phyloP scores from a whole-genome alignment of 768 basidiomycete genomes.

The Xanthoconium purpureum region DNA sequence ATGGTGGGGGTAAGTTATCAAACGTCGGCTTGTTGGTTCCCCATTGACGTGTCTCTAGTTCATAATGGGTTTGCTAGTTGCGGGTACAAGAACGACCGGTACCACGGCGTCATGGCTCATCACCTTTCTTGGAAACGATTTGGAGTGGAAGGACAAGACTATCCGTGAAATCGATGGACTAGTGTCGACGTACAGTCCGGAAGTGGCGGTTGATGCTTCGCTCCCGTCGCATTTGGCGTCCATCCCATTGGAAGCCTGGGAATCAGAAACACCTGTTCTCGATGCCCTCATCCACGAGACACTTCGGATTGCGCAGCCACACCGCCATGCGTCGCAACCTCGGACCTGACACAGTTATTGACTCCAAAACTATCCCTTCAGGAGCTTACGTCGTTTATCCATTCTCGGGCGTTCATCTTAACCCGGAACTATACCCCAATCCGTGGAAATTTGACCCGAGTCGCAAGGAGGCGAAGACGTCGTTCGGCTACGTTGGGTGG shows the following conservation, averaged over 20 bases:
- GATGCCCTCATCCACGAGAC: slow-evolving; percentile 76
- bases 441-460: slow-evolving; percentile 76
- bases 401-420: slow-evolving; percentile 75
- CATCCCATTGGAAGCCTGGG: slow-evolving; percentile 70
- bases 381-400: slow-evolving; percentile 78
- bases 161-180: slow-evolving; percentile 56
- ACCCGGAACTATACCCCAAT: slow-evolving; percentile 67
- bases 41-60: slow-evolving; percentile 47
- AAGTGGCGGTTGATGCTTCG: slow-evolving; percentile 23
- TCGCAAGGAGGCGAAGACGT: slow-evolving; percentile 46
- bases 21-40: slow-evolving; percentile 15
- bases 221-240: slow-evolving; percentile 49
- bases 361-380: slow-evolving; percentile 65
- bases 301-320: slow-evolving; percentile 71
- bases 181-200: slow-evolving; percentile 40
- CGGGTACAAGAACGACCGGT: slow-evolving; percentile 75
- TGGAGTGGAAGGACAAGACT: slow-evolving; percentile 64
- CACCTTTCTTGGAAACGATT: slow-evolving; percentile 66
- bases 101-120: slow-evolving; percentile 78
- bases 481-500: slow-evolving; percentile 72
- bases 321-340: slow-evolving; percentile 78
- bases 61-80: slow-evolving; percentile 77
- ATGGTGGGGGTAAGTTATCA: slow-evolving; percentile 59
- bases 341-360: slow-evolving; percentile 67
- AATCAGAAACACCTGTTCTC: slow-evolving; percentile 62